Percentiles rank a stretch among this genome's conserved stretches.
phyloP scores from a whole-genome alignment of 2,329 filamentous ascomycete species.

The Fusarium camptoceras region DNA sequence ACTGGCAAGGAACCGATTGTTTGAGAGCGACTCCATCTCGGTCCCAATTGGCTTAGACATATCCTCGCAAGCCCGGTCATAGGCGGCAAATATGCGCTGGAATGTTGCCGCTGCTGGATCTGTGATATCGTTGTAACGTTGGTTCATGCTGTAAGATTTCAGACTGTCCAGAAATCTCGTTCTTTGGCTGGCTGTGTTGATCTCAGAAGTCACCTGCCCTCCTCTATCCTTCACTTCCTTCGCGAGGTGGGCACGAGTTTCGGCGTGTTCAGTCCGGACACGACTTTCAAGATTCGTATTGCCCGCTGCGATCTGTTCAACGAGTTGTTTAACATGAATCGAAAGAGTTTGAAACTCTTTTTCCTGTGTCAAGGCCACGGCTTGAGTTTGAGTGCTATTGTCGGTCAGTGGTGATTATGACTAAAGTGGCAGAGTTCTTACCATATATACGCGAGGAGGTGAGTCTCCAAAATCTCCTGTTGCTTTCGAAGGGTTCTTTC shows the following conservation, averaged over 20 bases:
- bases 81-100: not conserved
- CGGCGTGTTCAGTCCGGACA: accelerated
- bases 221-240: accelerated
- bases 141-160: not conserved
- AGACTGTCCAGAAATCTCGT: not conserved
- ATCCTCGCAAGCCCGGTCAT: not conserved
- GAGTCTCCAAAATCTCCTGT: not conserved
- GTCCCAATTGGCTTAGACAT: not conserved
- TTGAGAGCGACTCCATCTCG: accelerated
- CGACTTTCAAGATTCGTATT: not conserved
- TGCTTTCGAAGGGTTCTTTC: not conserved
- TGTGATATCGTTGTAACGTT: not conserved
- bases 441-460: not conserved
- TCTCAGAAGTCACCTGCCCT: too few species aligned
- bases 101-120: not conserved
- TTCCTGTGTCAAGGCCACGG: too few species aligned
- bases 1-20: accelerated
- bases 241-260: not conserved
- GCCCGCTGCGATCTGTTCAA: accelerated
- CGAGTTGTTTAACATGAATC: not conserved
- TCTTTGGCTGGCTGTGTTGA: not conserved
- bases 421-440: accelerated
- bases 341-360: not conserved
- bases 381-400: not conserved
- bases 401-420: accelerated